Evolutionary conservation across 768 basidiomycete species (phyloP).

Genomic region (Lentinula sp.): DNA sequence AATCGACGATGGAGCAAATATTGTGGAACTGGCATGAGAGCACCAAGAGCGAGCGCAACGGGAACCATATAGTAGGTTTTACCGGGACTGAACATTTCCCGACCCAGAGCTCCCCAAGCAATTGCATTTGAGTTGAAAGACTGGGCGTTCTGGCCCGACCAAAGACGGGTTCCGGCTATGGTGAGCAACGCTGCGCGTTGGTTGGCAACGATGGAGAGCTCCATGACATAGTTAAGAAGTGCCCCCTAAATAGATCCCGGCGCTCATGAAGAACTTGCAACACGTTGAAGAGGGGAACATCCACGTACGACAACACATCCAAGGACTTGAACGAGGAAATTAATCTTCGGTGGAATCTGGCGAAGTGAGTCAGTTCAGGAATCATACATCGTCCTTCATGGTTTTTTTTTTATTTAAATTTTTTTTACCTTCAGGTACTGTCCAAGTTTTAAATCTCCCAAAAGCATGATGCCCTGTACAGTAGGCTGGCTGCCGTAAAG

Average conservation of each 20-base stretch:
- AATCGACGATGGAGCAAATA: constrained; percentile 22
- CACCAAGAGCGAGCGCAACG: constrained; percentile 19
- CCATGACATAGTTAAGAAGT: constrained; percentile 4
- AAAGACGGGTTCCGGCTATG: constrained; percentile 23
- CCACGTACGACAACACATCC: constrained; percentile 23
- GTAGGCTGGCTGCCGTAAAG: constrained; percentile 25
- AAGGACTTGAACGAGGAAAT: constrained; percentile 38
- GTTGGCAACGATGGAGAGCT: neutral
- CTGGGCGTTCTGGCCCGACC: constrained; percentile 22
- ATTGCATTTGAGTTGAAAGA: constrained; percentile 25
- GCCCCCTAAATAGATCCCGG: neutral
- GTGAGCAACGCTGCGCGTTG: constrained; percentile 13
- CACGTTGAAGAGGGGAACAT: neutral
- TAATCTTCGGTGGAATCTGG: constrained; percentile 38
- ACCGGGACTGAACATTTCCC: constrained; percentile 22
- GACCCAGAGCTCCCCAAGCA: constrained; percentile 23
- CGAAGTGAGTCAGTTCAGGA: too few species aligned
- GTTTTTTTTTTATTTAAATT: neutral
- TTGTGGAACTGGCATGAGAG: constrained; percentile 26
- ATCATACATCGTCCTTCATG: neutral
- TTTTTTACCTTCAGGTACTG: constrained; percentile 23
- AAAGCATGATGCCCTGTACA: constrained; percentile 29
- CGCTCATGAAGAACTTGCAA: neutral
- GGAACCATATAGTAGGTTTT: constrained; percentile 20
- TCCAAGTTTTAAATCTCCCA: constrained; percentile 36